phyloP scores from a whole-genome alignment of 176 grass and related monocot species.

The Saccharum officinarum region DNA sequence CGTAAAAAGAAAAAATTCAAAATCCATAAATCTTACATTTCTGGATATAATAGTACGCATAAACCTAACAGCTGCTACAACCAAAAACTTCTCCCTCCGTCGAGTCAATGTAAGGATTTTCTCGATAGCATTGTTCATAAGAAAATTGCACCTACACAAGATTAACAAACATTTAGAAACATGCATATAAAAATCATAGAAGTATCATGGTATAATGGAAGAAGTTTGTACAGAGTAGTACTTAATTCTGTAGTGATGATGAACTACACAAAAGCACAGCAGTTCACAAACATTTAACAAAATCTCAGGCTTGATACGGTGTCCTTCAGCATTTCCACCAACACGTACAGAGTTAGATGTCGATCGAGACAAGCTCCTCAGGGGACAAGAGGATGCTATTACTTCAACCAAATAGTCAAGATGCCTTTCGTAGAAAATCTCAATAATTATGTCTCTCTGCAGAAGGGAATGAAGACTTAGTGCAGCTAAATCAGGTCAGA shows the following conservation, averaged over 20 bases:
- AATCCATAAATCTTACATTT: slow-evolving; percentile 67
- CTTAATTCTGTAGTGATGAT: slow-evolving; percentile 97
- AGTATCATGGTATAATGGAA: slow-evolving; percentile 30
- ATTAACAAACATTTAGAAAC: slow-evolving; percentile 43
- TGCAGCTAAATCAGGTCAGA: slow-evolving; percentile 25
- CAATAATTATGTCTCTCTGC: slow-evolving; percentile 90
- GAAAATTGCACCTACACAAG: slow-evolving; percentile 89
- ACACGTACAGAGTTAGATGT: slow-evolving; percentile 35
- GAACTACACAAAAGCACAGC: slow-evolving; percentile 93
- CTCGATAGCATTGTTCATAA: slow-evolving; percentile 91
- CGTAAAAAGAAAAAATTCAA: background rate
- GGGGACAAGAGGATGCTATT: slow-evolving; percentile 85
- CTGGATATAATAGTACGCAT: slow-evolving; percentile 93
- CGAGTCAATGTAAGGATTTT: slow-evolving; percentile 85
- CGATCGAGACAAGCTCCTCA: slow-evolving; percentile 35
- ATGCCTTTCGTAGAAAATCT: slow-evolving; percentile 98
- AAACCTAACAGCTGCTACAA: slow-evolving; percentile 92
- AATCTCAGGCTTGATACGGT: slow-evolving; percentile 74
- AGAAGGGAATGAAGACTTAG: slow-evolving; percentile 43
- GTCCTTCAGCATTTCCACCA: slow-evolving; percentile 50
- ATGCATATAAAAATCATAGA: slow-evolving; percentile 24
- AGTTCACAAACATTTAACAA: slow-evolving; percentile 94
- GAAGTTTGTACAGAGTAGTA: slow-evolving; percentile 44
- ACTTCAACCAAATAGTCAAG: slow-evolving; percentile 92
- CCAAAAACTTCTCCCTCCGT: slow-evolving; percentile 84